phyloP scores from a whole-genome alignment of 2,329 filamentous ascomycete genomes.

The Alternaria gaisen region DNA sequence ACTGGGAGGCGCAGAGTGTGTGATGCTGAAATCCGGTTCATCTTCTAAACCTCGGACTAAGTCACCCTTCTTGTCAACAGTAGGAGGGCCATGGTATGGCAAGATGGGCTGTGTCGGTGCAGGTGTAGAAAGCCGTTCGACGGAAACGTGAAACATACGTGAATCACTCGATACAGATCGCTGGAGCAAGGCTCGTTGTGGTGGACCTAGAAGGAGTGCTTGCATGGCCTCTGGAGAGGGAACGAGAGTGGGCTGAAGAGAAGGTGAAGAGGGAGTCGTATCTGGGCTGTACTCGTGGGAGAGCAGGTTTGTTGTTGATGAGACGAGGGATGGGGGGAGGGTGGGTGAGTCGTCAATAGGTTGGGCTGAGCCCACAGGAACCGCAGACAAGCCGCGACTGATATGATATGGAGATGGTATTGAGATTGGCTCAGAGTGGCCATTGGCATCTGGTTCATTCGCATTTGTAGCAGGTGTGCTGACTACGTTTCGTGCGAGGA shows the following conservation, averaged over 20 bases:
- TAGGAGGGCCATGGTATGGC: neutral
- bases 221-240: conserved; percentile 4
- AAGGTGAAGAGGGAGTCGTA: neutral
- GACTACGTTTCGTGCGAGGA: neutral
- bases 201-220: conserved; percentile 4
- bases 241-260: neutral
- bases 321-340: neutral
- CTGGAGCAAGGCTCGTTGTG: neutral
- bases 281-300: neutral
- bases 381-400: neutral
- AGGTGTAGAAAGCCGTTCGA: neutral
- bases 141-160: conserved; percentile 4
- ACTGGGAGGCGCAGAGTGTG: conserved; percentile 1
- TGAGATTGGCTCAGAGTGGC: neutral
- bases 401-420: conserved; percentile 2
- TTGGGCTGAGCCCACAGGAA: neutral
- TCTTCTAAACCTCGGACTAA: neutral
- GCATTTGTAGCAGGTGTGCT: neutral
- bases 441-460: neutral
- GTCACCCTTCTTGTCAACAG: neutral
- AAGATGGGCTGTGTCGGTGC: neutral
- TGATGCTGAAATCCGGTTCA: conserved; percentile 3
- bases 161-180: neutral
- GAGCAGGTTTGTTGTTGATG: neutral
- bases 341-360: neutral